phyloP scores from a whole-genome alignment of 2,329 filamentous ascomycete species.

The Neopestalotiopsis sp. region DNA sequence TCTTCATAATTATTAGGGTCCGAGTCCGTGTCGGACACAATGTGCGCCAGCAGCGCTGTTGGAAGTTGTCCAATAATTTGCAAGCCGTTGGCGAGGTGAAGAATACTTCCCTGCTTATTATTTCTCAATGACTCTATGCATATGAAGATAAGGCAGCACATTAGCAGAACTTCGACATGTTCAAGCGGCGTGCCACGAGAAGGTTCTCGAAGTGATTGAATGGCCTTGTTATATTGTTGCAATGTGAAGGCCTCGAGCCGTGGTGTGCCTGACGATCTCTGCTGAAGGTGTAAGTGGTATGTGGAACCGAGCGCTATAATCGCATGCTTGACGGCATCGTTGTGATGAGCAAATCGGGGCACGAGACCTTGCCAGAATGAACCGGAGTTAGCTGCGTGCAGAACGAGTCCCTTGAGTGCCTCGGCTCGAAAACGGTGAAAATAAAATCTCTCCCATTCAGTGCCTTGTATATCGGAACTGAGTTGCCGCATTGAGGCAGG shows the following conservation, averaged over 20 bases:
- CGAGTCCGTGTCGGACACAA: not conserved
- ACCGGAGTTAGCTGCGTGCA: conserved; percentile 33
- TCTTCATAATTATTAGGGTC: not conserved
- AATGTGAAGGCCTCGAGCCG: conserved; percentile 41
- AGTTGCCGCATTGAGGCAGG: conserved; percentile 35
- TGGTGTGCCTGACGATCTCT: conserved; percentile 23
- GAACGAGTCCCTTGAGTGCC: conserved; percentile 34
- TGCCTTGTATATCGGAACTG: conserved; percentile 41
- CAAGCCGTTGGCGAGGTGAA: conserved; percentile 36
- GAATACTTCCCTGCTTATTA: conserved; percentile 30
- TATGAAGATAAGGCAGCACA: conserved; percentile 39
- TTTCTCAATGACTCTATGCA: conserved; percentile 36
- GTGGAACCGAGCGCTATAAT: conserved; percentile 40
- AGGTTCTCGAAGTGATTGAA: conserved; percentile 37
- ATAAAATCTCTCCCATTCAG: conserved; percentile 38
- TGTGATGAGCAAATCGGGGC: conserved; percentile 34
- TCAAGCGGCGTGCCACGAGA: conserved; percentile 26
- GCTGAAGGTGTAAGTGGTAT: conserved; percentile 31
- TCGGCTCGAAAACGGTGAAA: conserved; percentile 40
- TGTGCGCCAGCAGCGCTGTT: conserved; percentile 20
- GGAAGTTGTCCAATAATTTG: conserved; percentile 36
- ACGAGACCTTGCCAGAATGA: conserved; percentile 37
- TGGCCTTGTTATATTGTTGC: conserved; percentile 43
- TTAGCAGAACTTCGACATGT: conserved; percentile 33
- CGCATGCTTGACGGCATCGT: conserved; percentile 38